A percentile compares a stretch with the other conserved stretches of the same genome.
phyloP scores from a whole-genome alignment of 208 protist genomes.

The Trypanosoma cruzi region DNA sequence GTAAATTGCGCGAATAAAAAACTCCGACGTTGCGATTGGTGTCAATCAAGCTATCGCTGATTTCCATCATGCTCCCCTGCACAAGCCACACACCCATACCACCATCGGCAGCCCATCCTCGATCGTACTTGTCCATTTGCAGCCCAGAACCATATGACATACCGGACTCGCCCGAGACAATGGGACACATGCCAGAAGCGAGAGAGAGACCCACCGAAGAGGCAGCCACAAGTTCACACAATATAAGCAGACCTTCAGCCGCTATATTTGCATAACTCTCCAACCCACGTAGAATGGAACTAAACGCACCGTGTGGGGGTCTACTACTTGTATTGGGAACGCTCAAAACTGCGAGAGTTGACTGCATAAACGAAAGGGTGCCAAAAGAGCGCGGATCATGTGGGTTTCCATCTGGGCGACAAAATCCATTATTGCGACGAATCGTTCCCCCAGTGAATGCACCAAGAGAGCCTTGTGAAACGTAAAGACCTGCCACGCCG shows the following conservation, averaged over 20 bases:
- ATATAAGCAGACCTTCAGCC: slow-evolving; percentile 44
- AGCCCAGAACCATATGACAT: slow-evolving; percentile 21
- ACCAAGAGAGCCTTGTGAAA: slow-evolving; percentile 64
- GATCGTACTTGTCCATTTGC: slow-evolving; percentile 46
- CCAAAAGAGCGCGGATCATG: slow-evolving; percentile 59
- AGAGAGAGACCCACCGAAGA: slow-evolving; percentile 60
- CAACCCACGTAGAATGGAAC: slow-evolving; percentile 34
- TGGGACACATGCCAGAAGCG: slow-evolving; percentile 43
- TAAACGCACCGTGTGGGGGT: no score
- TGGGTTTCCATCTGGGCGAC: slow-evolving; percentile 38
- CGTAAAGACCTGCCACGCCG: slow-evolving; percentile 78
- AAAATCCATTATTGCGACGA: slow-evolving; percentile 73
- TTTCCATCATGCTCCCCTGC: slow-evolving; percentile 54
- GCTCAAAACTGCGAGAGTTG: neutral
- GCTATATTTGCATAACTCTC: slow-evolving; percentile 51
- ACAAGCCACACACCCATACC: slow-evolving; percentile 83
- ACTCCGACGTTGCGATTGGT: slow-evolving; percentile 66
- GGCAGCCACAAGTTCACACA: slow-evolving; percentile 57
- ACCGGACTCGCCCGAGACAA: neutral
- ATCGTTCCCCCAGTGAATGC: slow-evolving; percentile 49
- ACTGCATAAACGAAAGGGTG: slow-evolving; percentile 18
- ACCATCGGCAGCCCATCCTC: slow-evolving; percentile 64
- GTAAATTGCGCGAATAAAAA: slow-evolving; percentile 46
- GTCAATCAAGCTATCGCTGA: slow-evolving; percentile 53
- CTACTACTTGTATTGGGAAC: no score